Evolutionary conservation across 192 early-diverging fungal species (phyloP), one percentile per base, ranked within the genome.

Genomic region (Pilaira anomala): DNA sequence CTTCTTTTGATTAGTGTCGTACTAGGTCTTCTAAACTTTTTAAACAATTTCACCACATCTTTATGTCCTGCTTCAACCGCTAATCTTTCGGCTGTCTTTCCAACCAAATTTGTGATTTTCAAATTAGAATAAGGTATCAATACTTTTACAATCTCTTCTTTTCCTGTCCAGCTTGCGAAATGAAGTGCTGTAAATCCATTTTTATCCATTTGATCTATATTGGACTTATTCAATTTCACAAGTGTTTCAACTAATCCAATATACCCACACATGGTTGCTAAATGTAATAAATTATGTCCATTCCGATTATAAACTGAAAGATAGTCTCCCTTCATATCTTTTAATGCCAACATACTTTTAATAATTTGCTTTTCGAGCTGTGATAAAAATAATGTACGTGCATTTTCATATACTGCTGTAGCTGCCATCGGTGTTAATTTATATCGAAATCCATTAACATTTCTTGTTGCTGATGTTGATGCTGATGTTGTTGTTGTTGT

Each of bases 161-260:
- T 73, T 16, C 79, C 79, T 58, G 74, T 75, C 76, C 82, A 81
- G 51, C 72, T 69, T 7, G 78, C 82, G 76, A 83, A 82, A 68
- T 86, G 84, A 62, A 86, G 56, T 1, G 84, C 74, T 19, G 78
- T 86, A 71, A 80, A 79, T 0, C 74, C 78, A 61, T 79, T 86
- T 36, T 77, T 62, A 59, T 86, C 84, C 4, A 42, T 36, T 7
- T 73, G 73, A 39, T 86, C 67, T 19, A 80, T 21, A 28, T 54
- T 59, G 28, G 61, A 66, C n/a, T n/a, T n/a, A 14, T 69, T 69
- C 7, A 77, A 42, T 18, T 36, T 28, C 4, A 73, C 46, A 14
- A 83, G 63, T 9, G 72, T 68, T 12, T 44, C 33, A 16, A 68
- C 50, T 58, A 86, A 66, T 8, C 49, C 53, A 44, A 58, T 53